Conservation (phyloP, 352 stramenopile genomes). For the Phytophthora hybrid region DNA sequence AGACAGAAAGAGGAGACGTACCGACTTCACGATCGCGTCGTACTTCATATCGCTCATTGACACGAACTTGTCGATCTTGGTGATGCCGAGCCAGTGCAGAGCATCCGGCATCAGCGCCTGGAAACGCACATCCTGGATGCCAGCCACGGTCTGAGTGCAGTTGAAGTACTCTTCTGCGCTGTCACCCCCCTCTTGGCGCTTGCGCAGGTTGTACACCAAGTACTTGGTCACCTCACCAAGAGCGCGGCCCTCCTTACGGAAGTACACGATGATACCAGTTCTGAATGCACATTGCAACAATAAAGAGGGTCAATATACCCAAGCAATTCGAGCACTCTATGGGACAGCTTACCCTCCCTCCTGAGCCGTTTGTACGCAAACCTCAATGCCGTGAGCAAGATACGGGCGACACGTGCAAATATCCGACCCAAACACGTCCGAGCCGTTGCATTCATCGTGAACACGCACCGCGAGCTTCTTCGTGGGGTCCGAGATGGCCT, state of each 20-base stretch:
- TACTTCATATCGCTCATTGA: slow-evolving; percentile 99
- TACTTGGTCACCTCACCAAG: slow-evolving; percentile 99
- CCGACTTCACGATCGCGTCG: slow-evolving; percentile 97
- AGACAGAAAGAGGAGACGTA: slow-evolving; percentile 37
- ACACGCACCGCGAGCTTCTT: slow-evolving; percentile 98
- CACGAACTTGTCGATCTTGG: slow-evolving; percentile 94
- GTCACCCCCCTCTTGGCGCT: slow-evolving; percentile 98
- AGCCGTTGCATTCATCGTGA: slow-evolving; percentile 99
- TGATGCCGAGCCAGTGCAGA: slow-evolving; percentile 98
- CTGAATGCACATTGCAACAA: slow-evolving; percentile 37
- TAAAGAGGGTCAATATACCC: slow-evolving; percentile 7
- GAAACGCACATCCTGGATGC: slow-evolving; percentile 98
- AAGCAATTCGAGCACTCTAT: not conserved
- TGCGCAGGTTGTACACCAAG: slow-evolving; percentile 99
- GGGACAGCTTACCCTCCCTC: slow-evolving; percentile 89
- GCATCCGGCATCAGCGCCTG: slow-evolving; percentile 99
- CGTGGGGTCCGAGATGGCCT: slow-evolving; percentile 97
- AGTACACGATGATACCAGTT: slow-evolving; percentile 98
- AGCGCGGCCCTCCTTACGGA: slow-evolving; percentile 97
- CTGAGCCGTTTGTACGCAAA: slow-evolving; percentile 98
- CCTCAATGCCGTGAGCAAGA: slow-evolving; percentile 99
- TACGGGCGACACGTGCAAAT: slow-evolving; percentile 99
- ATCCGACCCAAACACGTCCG: slow-evolving; percentile 98
- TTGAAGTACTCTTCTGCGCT: slow-evolving; percentile 99
- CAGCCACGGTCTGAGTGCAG: slow-evolving; percentile 98